Evolutionary conservation across 768 basidiomycete species (phyloP), one percentile per base, ranked within the genome.

Genomic region (Fibroporia radiculosa): DNA sequence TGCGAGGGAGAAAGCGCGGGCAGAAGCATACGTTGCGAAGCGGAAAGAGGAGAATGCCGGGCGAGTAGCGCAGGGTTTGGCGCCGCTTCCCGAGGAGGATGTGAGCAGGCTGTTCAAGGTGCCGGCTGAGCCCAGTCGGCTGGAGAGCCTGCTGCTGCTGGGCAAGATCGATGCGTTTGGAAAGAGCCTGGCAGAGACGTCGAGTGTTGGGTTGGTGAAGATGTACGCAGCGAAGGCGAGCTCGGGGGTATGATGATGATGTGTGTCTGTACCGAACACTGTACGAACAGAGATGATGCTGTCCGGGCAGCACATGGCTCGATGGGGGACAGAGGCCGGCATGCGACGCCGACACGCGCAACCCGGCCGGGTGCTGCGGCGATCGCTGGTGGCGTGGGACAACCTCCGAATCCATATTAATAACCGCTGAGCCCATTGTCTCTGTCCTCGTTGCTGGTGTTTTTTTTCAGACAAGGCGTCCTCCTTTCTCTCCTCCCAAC

Each of bases 91-190:
- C 1, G 85, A 91, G 62, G 87, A 95, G 60, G 85, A 91, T 56
- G 77, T 90, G 26, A 72, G 77, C 56, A 74, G 91, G 50, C 58
- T 92, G 59, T 92, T 91, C 72, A 91, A 85, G 68, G 86, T 92
- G 28, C 87, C 91, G 6, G 68, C 79, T 18, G 93, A 95, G 58
- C 93, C 93, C 19, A 91, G 80, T 61, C 77, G 92, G 48, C 64
- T 96, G 51, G 92, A 95, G 56, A 84, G 88, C 62, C 71, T 91
- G 78, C 62, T 93, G 61, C 55, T 93, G 46, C 68, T 93, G 31
- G 93, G 91, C 11, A 88, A 90, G 68, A 78, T 93, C 50, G 92
- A 95, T 63, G 86, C 78, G 6, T 81, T 87, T 53, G 85, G 82
- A 27, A 85, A 82, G 72, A 84, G 75, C 45, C 67, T 95, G 50